Evolutionary conservation across 2,329 filamentous ascomycete species (phyloP).

Genomic region (Cercospora citrullina): DNA sequence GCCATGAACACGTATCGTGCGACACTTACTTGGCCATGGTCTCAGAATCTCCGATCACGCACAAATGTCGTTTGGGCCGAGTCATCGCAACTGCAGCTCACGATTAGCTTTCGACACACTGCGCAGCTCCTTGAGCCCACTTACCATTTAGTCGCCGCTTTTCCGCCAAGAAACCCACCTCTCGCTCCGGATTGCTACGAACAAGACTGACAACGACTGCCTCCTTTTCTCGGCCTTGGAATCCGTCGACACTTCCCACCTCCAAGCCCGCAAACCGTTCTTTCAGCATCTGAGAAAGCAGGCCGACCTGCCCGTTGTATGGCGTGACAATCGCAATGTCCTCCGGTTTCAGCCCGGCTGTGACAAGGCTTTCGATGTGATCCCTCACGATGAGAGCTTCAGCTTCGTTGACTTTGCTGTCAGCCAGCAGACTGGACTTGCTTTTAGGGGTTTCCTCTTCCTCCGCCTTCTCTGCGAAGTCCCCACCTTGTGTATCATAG

Average conservation of each 20-base stretch:
- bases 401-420: slow-evolving; percentile 89
- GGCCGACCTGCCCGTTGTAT: slow-evolving; percentile 88
- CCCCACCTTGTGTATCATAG: slow-evolving; percentile 94
- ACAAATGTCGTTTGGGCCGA: slow-evolving; percentile 83
- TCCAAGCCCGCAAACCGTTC: slow-evolving; percentile 82
- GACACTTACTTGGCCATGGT: slow-evolving; percentile 78
- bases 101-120: neutral
- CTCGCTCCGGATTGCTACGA: slow-evolving; percentile 78
- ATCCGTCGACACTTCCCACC: slow-evolving; percentile 94
- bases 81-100: slow-evolving; percentile 82
- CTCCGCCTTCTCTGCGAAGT: slow-evolving; percentile 68
- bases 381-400: slow-evolving; percentile 78
- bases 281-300: slow-evolving; percentile 74
- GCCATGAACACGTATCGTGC: neutral
- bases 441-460: slow-evolving; percentile 59
- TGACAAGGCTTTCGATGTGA: slow-evolving; percentile 75
- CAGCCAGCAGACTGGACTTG: slow-evolving; percentile 59
- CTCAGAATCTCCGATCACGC: slow-evolving; percentile 89
- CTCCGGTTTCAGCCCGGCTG: slow-evolving; percentile 73
- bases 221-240: slow-evolving; percentile 96
- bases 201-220: slow-evolving; percentile 93
- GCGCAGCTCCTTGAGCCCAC: slow-evolving; percentile 35
- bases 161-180: slow-evolving; percentile 91
- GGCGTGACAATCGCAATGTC: slow-evolving; percentile 94
- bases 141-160: slow-evolving; percentile 88